Conservation (phyloP, 2,329 filamentous ascomycete species). For the Myriosclerotinia curreyana region DNA sequence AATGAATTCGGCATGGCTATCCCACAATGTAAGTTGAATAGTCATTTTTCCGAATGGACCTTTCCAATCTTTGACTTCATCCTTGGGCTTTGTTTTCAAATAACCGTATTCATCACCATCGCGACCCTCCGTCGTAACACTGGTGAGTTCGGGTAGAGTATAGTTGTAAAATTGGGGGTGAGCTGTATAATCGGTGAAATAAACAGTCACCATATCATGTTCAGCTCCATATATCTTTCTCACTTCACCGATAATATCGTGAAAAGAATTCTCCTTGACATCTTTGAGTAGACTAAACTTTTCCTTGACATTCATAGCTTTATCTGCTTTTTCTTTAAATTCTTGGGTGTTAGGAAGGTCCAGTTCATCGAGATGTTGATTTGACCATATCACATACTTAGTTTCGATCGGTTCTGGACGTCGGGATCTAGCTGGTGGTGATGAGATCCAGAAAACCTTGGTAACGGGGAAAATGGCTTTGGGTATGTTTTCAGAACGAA, state of each 20-base stretch:
- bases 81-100: conserved; percentile 36
- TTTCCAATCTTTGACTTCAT: conserved; percentile 52
- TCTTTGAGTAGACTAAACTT: conserved; percentile 67
- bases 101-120: conserved; percentile 60
- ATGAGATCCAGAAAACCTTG: conserved; percentile 27
- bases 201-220: conserved; percentile 57
- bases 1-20: conserved; percentile 62
- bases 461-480: not conserved
- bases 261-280: conserved; percentile 53
- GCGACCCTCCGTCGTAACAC: conserved; percentile 37
- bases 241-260: conserved; percentile 70
- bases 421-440: conserved; percentile 21
- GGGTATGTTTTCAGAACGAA: conserved; percentile 44
- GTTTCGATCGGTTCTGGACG: conserved; percentile 28
- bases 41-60: conserved; percentile 73
- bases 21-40: conserved; percentile 68
- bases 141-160: conserved; percentile 35
- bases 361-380: conserved; percentile 46
- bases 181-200: conserved; percentile 79
- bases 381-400: conserved; percentile 49
- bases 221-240: conserved; percentile 52
- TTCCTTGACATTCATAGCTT: conserved; percentile 46
- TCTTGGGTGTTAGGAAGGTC: conserved; percentile 44
- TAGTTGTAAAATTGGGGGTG: conserved; percentile 59
- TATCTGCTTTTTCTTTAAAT: conserved; percentile 44